These are phyloP conservation scores for Aspergillus ostianus DNA, from an alignment of 495 filamentous ascomycete genomes.

Conservation along the genomic window DNA sequence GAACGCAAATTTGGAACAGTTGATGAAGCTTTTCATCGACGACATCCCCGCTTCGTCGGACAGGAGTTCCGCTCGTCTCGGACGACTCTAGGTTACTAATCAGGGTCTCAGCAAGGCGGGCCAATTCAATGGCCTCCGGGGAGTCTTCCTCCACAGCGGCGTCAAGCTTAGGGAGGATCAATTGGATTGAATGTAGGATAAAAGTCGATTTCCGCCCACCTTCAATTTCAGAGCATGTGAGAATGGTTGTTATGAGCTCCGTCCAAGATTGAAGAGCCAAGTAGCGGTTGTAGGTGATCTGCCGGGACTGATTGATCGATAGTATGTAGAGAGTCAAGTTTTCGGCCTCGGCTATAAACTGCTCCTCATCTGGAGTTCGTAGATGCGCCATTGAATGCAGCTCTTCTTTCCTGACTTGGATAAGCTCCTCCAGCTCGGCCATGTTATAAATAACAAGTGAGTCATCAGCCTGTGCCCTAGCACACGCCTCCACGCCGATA, in stretches of 20 bases:
- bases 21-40: constrained; percentile 88
- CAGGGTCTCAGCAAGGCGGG: constrained; percentile 71
- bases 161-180: constrained; percentile 83
- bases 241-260: constrained; percentile 73
- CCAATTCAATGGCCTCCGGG: constrained; percentile 67
- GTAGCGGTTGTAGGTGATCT: constrained; percentile 57
- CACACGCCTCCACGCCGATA: constrained; percentile 60
- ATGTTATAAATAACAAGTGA: constrained; percentile 55
- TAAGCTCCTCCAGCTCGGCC: constrained; percentile 59
- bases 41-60: constrained; percentile 60
- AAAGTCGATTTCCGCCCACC: constrained; percentile 65
- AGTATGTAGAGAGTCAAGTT: constrained; percentile 54
- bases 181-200: constrained; percentile 78
- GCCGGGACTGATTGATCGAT: constrained; percentile 67
- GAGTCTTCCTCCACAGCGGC: constrained; percentile 61
- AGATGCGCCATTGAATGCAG: constrained; percentile 47
- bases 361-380: constrained; percentile 56
- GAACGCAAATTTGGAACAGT: constrained; percentile 79
- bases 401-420: constrained; percentile 52
- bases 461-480: constrained; percentile 47
- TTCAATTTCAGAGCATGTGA: constrained; percentile 73
- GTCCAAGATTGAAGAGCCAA: constrained; percentile 75
- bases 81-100: constrained; percentile 69
- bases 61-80: constrained; percentile 37
- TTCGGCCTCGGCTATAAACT: constrained; percentile 57